Percentiles rank a stretch among this genome's conserved stretches.
Evolutionary conservation across 208 protist genomes (phyloP).

Genomic region (Trypanosoma mega): DNA sequence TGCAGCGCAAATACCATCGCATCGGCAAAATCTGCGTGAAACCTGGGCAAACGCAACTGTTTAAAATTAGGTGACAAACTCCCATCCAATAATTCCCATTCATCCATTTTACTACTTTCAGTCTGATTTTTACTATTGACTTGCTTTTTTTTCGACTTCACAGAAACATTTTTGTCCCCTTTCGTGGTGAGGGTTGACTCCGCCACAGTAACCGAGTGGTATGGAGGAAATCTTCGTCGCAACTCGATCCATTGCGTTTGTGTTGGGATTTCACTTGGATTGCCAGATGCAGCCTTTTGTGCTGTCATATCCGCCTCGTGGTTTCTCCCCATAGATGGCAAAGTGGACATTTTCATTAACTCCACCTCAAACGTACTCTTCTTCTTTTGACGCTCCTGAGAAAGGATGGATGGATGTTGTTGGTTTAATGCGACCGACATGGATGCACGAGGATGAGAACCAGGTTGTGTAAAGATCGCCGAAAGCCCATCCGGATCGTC

Average conservation of each 20-base stretch:
- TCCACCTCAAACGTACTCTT: conserved; percentile 12
- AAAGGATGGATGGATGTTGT: too few relatives aligned
- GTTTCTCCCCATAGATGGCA: neutral
- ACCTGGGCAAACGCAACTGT: conserved; percentile 57
- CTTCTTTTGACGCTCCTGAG: neutral
- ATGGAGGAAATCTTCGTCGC: conserved; percentile 46
- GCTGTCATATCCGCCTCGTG: neutral
- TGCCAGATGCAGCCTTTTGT: too few relatives aligned
- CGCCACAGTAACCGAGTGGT: conserved; percentile 62
- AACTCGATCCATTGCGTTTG: neutral
- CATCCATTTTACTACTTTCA: neutral
- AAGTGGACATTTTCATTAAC: conserved; percentile 1
- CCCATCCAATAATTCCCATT: neutral
- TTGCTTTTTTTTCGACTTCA: neutral
- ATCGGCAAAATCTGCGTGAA: conserved; percentile 61
- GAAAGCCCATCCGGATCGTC: neutral
- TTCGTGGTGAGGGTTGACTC: conserved; percentile 53
- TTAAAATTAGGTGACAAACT: conserved; percentile 11
- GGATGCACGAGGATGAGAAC: neutral
- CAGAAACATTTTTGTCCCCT: neutral
- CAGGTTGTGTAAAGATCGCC: neutral
- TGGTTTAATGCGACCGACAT: too few relatives aligned
- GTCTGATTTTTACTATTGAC: neutral
- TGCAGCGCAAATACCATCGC: conserved; percentile 64
- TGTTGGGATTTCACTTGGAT: too few relatives aligned